Evolutionary conservation across 1,284 basidiomycete genomes (phyloP), one percentile per base, ranked within the genome.

Genomic region (Garcileccinum viscosum): DNA sequence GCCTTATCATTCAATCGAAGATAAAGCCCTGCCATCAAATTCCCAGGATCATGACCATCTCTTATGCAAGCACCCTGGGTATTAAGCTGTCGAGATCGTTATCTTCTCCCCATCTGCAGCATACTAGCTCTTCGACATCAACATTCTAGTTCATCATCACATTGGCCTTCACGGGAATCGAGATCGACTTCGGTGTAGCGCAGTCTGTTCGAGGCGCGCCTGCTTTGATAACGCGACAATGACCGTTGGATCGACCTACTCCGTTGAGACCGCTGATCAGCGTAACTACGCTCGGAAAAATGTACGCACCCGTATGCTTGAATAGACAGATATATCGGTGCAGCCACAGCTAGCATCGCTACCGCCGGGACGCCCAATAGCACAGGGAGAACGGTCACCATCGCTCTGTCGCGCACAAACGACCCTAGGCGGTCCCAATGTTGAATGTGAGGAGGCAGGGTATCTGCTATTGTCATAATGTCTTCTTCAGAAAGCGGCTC

Each of bases 401-500:
- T 67, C 3, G 60, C 7, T 17, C 42, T 42, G 19, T 67, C 17
- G 17, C 67, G 35, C 19, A 77, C 24, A 14, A 66, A 4, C 4
- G 44, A 53, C 11, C 42, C 24, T 14, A 77, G 72, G 17, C 68
- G 68, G 33, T 69, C 19, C 74, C 74, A 73, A 15, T 77, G 74
- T 5, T n/a, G 17, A 47, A 77, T 69, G 33, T 75, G 76, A 1
- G 76, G 76, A 8, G 69, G 58, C 7, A 76, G 33, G 2, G 65
- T 8, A 9, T 74, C 75, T 4, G 69, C 71, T 1, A 74, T 63
- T 3, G 70, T 69, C 67, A 78, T 70, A n/a, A 77, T 68, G 27
- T 62, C 69, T 8, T 79, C 76, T 58, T 74, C 71, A 1, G 59
- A 69, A 4, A 30, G 30, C 4, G 71, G 32, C 17, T 71, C 71